Percentiles rank a stretch among this genome's conserved stretches.
Conservation (phyloP, 345 rosid species). For the Gossypioides kirkii region DNA sequence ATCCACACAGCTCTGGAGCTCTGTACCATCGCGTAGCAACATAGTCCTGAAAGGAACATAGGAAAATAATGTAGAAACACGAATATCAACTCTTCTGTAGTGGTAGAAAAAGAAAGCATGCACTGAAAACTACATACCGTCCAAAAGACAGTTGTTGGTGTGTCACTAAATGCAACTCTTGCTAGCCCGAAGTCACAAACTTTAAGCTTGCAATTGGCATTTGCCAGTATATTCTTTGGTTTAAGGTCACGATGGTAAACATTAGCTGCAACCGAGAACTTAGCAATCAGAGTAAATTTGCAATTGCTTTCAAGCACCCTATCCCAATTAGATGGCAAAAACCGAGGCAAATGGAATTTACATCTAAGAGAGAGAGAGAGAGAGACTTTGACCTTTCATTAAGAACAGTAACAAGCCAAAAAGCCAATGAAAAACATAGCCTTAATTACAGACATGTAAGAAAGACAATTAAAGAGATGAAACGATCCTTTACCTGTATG, state of each 20-base stretch:
- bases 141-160: constrained; percentile 89
- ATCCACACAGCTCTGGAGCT: constrained; percentile 97
- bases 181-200: constrained; percentile 95
- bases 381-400: background rate
- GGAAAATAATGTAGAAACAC: constrained; percentile 9
- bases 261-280: constrained; percentile 54
- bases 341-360: background rate
- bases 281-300: constrained; percentile 21
- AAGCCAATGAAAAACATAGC: background rate
- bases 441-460: background rate
- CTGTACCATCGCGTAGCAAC: constrained; percentile 99
- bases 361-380: background rate
- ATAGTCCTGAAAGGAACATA: constrained; percentile 57
- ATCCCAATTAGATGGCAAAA: background rate
- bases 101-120: background rate
- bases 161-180: constrained; percentile 85
- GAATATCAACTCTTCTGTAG: constrained; percentile 9
- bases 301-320: background rate
- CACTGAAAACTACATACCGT: constrained; percentile 46
- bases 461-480: background rate
- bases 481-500: constrained; percentile 63
- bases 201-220: constrained; percentile 96
- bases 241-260: constrained; percentile 97
- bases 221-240: constrained; percentile 94
- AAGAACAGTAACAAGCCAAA: background rate